Conservation (phyloP, 1,139 yeast genomes). For the Pichia sp. region DNA sequence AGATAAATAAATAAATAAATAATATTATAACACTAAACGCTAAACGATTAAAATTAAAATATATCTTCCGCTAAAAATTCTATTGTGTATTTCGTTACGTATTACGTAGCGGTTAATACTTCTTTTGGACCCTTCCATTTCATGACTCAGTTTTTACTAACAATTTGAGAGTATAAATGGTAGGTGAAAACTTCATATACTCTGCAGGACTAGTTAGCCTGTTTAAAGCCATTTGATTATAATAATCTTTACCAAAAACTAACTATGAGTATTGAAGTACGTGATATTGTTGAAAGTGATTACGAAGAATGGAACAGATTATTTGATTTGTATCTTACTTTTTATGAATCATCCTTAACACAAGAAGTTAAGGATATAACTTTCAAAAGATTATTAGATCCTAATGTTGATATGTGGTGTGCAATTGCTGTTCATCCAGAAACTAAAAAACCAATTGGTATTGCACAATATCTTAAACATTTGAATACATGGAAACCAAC, state of each 20-base stretch:
- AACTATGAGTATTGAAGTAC: slow-evolving; percentile 1
- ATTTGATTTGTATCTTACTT: slow-evolving; percentile 41
- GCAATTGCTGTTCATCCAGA: slow-evolving; percentile 38
- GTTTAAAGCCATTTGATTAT: too few species aligned
- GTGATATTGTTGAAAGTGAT: slow-evolving; percentile 27
- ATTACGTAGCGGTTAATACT: too few species aligned
- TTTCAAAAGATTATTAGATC: slow-evolving; percentile 41
- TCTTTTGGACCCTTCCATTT: too few species aligned
- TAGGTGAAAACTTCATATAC: too few species aligned
- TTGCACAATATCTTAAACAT: slow-evolving; percentile 45
- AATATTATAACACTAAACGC: too few species aligned
- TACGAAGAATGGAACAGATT: slow-evolving; percentile 38
- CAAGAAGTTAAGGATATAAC: slow-evolving; percentile 38
- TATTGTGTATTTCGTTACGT: too few species aligned
- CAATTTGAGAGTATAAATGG: too few species aligned
- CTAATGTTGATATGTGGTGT: slow-evolving; percentile 38
- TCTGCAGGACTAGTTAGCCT: too few species aligned
- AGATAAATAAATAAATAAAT: too few species aligned
- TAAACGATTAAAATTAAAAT: too few species aligned
- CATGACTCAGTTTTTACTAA: too few species aligned
- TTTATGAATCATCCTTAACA: slow-evolving; percentile 38
- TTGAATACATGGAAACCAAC: slow-evolving; percentile 43
- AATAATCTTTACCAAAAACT: not conserved
- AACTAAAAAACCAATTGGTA: slow-evolving; percentile 35
- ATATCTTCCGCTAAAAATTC: too few species aligned